Conservation (phyloP, 768 basidiomycete genomes). For the Mycena maculata region DNA sequence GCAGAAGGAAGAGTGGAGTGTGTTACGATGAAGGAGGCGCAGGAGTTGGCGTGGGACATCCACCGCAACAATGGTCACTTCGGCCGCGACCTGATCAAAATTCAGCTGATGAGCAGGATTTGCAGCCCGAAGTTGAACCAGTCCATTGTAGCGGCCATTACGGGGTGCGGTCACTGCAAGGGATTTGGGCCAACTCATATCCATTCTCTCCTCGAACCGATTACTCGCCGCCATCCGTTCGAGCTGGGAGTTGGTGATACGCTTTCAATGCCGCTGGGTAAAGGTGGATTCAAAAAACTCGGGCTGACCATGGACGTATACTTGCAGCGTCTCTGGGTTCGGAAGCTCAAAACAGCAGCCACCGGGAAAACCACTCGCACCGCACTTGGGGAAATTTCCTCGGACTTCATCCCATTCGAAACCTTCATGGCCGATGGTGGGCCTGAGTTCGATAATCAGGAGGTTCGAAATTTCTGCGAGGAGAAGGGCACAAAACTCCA, state of each 20-base stretch:
- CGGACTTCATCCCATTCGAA: background rate
- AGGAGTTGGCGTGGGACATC: constrained; percentile 31
- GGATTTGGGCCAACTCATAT: background rate
- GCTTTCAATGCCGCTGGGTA: constrained; percentile 15
- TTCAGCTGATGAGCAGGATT: constrained; percentile 38
- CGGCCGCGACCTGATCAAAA: constrained; percentile 47
- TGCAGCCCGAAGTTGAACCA: constrained; percentile 42
- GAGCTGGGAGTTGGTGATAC: constrained; percentile 9
- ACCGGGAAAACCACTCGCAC: background rate
- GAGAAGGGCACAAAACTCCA: background rate
- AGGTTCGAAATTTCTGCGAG: background rate
- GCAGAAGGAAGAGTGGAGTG: constrained; percentile 25
- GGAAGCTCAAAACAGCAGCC: background rate
- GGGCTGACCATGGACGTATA: constrained; percentile 1
- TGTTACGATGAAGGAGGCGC: constrained; percentile 40
- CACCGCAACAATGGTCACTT: constrained; percentile 46
- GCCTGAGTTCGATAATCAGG: constrained; percentile 8
- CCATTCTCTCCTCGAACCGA: constrained; percentile 12
- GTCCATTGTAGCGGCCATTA: constrained; percentile 39
- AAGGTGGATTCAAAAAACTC: constrained; percentile 12
- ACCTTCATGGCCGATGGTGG: constrained; percentile 16
- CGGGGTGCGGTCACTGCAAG: constrained; percentile 36
- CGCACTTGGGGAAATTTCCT: background rate
- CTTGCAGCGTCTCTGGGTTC: constrained; percentile 5
- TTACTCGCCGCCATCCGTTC: constrained; percentile 6